Evolutionary conservation across 805 yeast species (phyloP).

Genomic region (Ogataea nonfermentans): DNA sequence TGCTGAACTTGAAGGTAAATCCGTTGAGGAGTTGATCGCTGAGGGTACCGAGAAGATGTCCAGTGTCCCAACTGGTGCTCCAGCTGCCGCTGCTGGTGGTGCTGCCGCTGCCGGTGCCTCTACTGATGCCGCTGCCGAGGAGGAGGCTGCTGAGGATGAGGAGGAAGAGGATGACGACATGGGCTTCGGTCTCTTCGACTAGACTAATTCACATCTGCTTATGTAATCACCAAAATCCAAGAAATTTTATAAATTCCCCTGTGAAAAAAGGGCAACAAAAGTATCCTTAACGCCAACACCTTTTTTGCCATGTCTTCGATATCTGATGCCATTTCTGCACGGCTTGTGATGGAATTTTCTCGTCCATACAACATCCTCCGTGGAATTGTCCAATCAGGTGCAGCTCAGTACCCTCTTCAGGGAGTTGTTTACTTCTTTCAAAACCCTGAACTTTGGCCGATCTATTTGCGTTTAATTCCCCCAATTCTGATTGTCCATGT

Average conservation of each 20-base stretch:
- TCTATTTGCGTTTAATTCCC: constrained; percentile 24
- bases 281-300: constrained; percentile 9
- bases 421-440: constrained; percentile 28
- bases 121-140: constrained; percentile 58
- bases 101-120: constrained; percentile 55
- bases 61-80: constrained; percentile 80
- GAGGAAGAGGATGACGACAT: constrained; percentile 53
- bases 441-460: constrained; percentile 28
- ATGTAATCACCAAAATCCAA: constrained; percentile 7
- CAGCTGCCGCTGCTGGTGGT: constrained; percentile 61
- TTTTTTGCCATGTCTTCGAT: constrained; percentile 8
- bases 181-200: constrained; percentile 97
- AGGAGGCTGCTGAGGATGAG: constrained; percentile 49
- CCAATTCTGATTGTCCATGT: constrained; percentile 24
- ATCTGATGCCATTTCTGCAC: constrained; percentile 15
- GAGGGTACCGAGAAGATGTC: constrained; percentile 81
- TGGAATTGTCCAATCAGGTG: constrained; percentile 18
- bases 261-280: constrained; percentile 9
- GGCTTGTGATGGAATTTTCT: constrained; percentile 22
- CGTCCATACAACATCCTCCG: constrained; percentile 22
- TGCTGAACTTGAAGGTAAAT: constrained; percentile 76
- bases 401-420: constrained; percentile 24
- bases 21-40: constrained; percentile 70
- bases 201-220: constrained; percentile 36
- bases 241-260: not conserved